Evolutionary conservation across 208 protist species (phyloP).

Genomic region (Sergeia podlipaevii): DNA sequence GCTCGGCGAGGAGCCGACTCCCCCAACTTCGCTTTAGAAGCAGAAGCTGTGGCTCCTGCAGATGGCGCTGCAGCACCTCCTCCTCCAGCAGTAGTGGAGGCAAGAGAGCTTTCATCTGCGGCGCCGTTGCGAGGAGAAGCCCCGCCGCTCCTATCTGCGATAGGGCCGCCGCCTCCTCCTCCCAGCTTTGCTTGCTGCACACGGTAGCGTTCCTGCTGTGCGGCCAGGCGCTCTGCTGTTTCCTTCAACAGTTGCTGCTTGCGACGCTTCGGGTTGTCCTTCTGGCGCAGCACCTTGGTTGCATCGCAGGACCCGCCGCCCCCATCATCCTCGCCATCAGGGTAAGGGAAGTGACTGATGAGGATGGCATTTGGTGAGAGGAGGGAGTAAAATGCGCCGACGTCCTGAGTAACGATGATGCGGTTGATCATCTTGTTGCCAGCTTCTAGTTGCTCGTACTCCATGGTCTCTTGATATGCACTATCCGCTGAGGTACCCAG

Average conservation of each 20-base stretch:
- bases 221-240: constrained; percentile 11
- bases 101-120: no score
- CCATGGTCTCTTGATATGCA: constrained; percentile 30
- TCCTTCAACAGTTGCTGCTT: constrained; percentile 18
- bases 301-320: background rate
- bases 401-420: constrained; percentile 57
- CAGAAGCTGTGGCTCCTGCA: no score
- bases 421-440: constrained; percentile 44
- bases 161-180: no score
- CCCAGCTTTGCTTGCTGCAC: background rate
- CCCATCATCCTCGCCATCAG: constrained; percentile 1
- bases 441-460: constrained; percentile 84
- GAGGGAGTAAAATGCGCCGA: constrained; percentile 56
- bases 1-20: no score
- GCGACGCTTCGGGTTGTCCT: background rate
- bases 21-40: no score
- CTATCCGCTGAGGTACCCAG: background rate
- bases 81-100: background rate
- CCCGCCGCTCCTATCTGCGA: no score
- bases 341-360: constrained; percentile 71
- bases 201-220: constrained; percentile 26
- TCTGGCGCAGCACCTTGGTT: background rate
- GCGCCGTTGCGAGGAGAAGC: no score
- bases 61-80: background rate
- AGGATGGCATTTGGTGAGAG: constrained; percentile 62